These are phyloP conservation scores for Pelargonium cotyledonis DNA, from an alignment of 441 rosid species.

Conservation along the genomic window DNA sequence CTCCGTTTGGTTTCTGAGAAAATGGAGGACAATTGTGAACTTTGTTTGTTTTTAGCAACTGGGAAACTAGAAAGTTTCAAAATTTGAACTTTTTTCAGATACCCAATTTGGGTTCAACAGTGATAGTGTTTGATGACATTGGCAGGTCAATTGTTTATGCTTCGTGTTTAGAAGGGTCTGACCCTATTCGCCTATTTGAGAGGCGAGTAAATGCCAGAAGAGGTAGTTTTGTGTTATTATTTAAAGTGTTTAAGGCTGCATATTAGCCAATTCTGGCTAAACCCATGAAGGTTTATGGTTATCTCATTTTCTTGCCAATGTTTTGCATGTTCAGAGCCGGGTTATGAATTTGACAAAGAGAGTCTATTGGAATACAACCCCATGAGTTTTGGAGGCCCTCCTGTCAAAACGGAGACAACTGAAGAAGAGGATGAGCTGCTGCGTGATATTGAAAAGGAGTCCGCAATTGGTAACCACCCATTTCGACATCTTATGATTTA, in stretches of 20 bases:
- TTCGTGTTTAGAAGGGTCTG: constrained; percentile 86
- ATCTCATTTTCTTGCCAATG: constrained; percentile 12
- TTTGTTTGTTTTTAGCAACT: background rate
- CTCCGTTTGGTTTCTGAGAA: background rate
- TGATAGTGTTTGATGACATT: constrained; percentile 11
- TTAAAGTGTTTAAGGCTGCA: background rate
- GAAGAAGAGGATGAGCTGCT: constrained; percentile 76
- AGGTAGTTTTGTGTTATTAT: constrained; percentile 34
- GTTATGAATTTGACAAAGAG: constrained; percentile 68
- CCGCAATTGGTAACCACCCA: constrained; percentile 51
- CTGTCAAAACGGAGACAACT: constrained; percentile 55
- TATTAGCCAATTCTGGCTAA: background rate
- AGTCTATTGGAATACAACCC: constrained; percentile 69
- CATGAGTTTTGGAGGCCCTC: constrained; percentile 94
- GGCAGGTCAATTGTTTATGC: constrained; percentile 64
- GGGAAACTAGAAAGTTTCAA: background rate
- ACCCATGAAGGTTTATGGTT: constrained; percentile 5
- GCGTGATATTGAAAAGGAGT: constrained; percentile 49
- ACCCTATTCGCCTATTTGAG: constrained; percentile 82
- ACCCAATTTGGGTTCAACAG: background rate
- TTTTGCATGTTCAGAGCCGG: constrained; percentile 52
- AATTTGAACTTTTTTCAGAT: background rate
- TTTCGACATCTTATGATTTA: too few species aligned
- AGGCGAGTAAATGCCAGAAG: constrained; percentile 72
- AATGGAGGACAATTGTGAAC: background rate